These are phyloP conservation scores for Malus hybrid DNA, from an alignment of 331 rosid species.

Conservation along the genomic window DNA sequence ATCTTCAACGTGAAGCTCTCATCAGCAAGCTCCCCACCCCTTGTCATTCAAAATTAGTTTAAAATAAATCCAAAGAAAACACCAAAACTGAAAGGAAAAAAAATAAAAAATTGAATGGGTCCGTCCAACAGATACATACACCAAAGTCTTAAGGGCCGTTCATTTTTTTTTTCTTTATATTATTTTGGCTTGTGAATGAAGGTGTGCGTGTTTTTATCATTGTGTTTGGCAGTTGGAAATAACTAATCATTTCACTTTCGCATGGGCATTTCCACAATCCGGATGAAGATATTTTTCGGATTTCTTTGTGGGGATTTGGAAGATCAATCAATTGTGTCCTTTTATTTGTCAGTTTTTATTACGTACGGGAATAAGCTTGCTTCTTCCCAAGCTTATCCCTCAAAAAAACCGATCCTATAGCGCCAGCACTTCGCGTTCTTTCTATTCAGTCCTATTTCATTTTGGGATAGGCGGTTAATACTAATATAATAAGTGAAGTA, in stretches of 20 bases:
- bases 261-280: no score
- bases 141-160: not conserved
- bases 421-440: no score
- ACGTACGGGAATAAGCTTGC: no score
- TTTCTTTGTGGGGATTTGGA: accelerated
- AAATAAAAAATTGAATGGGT: not conserved
- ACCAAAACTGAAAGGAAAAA: not conserved
- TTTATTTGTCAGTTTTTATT: no score
- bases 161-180: not conserved
- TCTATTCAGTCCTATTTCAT: not conserved
- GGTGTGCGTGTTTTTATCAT: no score
- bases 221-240: no score
- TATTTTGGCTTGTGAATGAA: not conserved
- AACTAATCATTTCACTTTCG: no score
- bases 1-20: not conserved
- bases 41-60: not conserved
- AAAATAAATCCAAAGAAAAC: not conserved
- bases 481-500: not conserved
- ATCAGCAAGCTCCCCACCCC: not conserved
- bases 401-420: no score
- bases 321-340: no score
- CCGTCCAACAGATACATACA: not conserved
- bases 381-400: no score
- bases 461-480: not conserved
- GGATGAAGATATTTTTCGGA: no score